Evolutionary conservation across 306 rosid species (phyloP).

Genomic region (Acacia confusa): DNA sequence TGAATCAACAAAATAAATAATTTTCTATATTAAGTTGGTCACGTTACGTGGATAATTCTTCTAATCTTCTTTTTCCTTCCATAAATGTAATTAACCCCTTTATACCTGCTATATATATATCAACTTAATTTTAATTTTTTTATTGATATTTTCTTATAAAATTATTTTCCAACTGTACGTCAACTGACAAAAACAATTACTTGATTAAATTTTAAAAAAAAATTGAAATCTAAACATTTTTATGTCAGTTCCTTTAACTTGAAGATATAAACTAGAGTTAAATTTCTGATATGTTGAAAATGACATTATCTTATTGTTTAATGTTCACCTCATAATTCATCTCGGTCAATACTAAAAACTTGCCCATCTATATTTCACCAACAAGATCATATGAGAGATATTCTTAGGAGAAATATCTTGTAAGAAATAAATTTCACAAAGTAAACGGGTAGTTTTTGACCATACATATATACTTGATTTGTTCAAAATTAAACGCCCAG

Average conservation of each 20-base stretch:
- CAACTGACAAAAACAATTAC: background rate
- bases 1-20: background rate
- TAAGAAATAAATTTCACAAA: background rate
- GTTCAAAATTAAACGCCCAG: background rate
- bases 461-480: background rate
- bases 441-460: background rate
- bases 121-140: background rate
- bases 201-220: background rate
- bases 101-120: background rate
- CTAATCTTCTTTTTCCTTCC: background rate
- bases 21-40: background rate
- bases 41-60: background rate
- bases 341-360: background rate
- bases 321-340: background rate
- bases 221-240: background rate
- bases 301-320: background rate
- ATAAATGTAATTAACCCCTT: background rate
- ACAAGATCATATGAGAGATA: background rate
- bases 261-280: background rate
- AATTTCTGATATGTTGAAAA: background rate
- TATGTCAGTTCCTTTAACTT: background rate
- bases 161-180: background rate
- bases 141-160: background rate
- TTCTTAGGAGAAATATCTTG: background rate
- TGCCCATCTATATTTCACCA: background rate